phyloP scores from a whole-genome alignment of 192 early-diverging fungal species.

The Coemansia brasiliensis region DNA sequence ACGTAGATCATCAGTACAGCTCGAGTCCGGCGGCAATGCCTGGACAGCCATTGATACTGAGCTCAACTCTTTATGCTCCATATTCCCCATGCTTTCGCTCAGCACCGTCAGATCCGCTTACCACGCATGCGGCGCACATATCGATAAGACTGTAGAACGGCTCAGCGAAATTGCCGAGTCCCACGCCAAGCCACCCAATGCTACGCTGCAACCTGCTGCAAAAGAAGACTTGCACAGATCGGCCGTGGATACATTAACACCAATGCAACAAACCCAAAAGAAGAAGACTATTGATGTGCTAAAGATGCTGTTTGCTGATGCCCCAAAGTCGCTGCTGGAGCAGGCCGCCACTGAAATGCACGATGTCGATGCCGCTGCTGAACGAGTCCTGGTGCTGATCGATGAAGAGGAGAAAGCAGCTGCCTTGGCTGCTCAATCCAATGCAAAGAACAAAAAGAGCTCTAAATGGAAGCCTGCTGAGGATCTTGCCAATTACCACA shows the following conservation, averaged over 20 bases:
- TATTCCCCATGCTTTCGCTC: constrained; percentile 35
- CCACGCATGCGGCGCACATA: constrained; percentile 35
- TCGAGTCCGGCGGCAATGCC: constrained; percentile 19
- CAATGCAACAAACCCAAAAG: not conserved
- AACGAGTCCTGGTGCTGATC: constrained; percentile 9
- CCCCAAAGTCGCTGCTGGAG: constrained; percentile 10
- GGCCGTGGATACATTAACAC: not conserved
- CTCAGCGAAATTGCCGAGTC: constrained; percentile 12
- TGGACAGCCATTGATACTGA: constrained; percentile 39
- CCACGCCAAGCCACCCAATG: not conserved
- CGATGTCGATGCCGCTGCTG: constrained; percentile 29
- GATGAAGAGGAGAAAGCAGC: not conserved
- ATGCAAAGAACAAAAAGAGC: constrained; percentile 2
- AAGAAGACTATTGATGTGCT: constrained; percentile 4
- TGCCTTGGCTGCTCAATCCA: not conserved
- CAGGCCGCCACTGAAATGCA: constrained; percentile 11
- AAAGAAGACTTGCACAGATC: not conserved
- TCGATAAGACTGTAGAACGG: constrained; percentile 9
- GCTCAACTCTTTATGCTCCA: constrained; percentile 24
- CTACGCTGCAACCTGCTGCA: not conserved
- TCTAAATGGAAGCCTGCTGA: constrained; percentile 26
- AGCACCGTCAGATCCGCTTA: constrained; percentile 31
- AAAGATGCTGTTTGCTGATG: constrained; percentile 27
- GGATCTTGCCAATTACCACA: constrained; percentile 22
- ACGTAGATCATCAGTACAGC: not conserved